These are phyloP conservation scores for Botryosphaeria dothidea DNA, from an alignment of 2,329 filamentous ascomycete genomes.

Conservation along the genomic window DNA sequence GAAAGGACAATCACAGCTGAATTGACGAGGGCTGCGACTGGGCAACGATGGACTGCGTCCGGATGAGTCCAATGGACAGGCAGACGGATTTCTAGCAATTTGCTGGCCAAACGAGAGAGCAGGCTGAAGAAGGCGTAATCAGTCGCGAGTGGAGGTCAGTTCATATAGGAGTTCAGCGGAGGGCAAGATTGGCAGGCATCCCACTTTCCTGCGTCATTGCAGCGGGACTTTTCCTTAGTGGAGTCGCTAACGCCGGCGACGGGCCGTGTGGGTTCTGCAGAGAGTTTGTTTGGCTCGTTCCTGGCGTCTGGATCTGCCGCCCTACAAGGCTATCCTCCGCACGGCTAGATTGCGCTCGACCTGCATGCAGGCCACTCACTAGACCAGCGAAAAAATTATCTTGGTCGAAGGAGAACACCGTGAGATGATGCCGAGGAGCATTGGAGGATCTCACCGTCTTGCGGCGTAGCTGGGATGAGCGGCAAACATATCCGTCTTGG, in stretches of 20 bases:
- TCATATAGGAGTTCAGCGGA: neutral
- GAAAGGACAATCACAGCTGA: neutral
- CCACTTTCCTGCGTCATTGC: conserved; percentile 5
- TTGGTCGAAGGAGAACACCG: neutral
- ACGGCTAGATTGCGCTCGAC: neutral
- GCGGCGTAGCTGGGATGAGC: neutral
- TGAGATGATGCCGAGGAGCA: neutral
- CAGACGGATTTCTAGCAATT: neutral
- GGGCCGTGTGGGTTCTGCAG: neutral
- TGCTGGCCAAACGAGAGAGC: neutral
- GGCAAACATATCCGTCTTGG: neutral
- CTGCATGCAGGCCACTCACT: neutral
- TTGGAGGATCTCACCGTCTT: neutral
- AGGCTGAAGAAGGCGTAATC: neutral
- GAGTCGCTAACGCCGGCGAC: neutral
- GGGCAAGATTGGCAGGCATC: neutral
- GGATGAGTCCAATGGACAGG: neutral
- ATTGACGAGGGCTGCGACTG: neutral
- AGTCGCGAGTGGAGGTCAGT: neutral
- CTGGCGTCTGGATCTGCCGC: neutral
- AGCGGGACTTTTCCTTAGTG: neutral
- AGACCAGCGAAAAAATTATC: neutral
- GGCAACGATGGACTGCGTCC: neutral
- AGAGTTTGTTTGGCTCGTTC: neutral
- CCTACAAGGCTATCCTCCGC: conserved; percentile 2